phyloP scores from a whole-genome alignment of 129 eudicot genomes.

The Flaveria linearis region DNA sequence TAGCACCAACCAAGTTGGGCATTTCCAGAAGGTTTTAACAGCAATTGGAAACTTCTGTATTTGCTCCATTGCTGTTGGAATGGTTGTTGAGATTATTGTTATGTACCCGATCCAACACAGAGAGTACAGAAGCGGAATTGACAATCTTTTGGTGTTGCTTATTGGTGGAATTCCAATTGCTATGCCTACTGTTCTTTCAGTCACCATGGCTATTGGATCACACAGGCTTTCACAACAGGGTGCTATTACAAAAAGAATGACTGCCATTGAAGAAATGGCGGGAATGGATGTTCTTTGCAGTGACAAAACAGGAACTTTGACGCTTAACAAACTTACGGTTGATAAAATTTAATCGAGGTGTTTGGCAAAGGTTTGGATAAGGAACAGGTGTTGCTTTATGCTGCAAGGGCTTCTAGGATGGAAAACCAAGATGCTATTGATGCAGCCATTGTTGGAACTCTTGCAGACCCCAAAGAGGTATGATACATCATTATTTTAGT shows the following conservation, averaged over 20 bases:
- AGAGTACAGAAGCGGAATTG: conserved; percentile 59
- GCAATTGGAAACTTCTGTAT: conserved; percentile 83
- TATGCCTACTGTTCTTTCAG: conserved; percentile 78
- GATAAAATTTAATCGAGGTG: conserved; percentile 63
- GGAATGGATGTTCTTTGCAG: conserved; percentile 78
- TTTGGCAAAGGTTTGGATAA: conserved; percentile 62
- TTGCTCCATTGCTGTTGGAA: conserved; percentile 67
- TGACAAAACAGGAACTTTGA: conserved; percentile 74
- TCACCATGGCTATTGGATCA: conserved; percentile 82
- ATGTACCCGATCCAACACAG: conserved; percentile 77
- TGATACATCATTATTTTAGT: not conserved
- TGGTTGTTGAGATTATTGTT: conserved; percentile 63
- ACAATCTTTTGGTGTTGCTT: conserved; percentile 65
- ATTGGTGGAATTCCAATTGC: conserved; percentile 86
- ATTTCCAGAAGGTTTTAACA: conserved; percentile 72
- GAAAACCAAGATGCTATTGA: conserved; percentile 83
- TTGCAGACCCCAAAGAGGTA: conserved; percentile 83
- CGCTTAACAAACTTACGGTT: conserved; percentile 65
- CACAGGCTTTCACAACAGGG: conserved; percentile 74
- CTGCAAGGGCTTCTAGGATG: conserved; percentile 73
- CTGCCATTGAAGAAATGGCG: conserved; percentile 77
- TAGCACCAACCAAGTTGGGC: conserved; percentile 79
- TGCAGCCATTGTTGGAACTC: conserved; percentile 74
- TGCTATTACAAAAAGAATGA: conserved; percentile 80
- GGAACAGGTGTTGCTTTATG: conserved; percentile 59